A percentile compares a stretch with the other conserved stretches of the same genome.
Conservation (phyloP, 2,329 filamentous ascomycete genomes). For the Xylaria sp. region DNA sequence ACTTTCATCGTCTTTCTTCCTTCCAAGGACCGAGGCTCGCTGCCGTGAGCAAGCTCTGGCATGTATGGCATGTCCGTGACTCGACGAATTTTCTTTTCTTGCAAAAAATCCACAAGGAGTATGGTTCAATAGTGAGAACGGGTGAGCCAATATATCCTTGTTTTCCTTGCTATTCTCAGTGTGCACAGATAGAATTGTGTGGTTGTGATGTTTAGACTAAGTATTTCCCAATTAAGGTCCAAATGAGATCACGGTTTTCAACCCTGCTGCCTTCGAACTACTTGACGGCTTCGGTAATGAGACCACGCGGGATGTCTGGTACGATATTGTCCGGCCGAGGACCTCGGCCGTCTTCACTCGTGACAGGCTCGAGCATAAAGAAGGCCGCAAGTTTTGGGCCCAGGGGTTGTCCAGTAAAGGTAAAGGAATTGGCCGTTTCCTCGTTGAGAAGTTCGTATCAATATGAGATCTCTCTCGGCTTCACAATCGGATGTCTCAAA, state of each 20-base stretch:
- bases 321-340: slow-evolving; percentile 38
- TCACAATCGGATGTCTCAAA: background rate
- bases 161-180: background rate
- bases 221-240: slow-evolving; percentile 27
- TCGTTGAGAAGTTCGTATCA: background rate
- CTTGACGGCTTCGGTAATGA: slow-evolving; percentile 38
- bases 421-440: slow-evolving; percentile 2
- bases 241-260: slow-evolving; percentile 38
- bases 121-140: slow-evolving; percentile 37
- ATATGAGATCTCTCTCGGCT: background rate
- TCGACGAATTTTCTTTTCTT: slow-evolving; percentile 35
- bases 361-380: slow-evolving; percentile 34
- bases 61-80: slow-evolving; percentile 37
- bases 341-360: slow-evolving; percentile 40
- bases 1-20: slow-evolving; percentile 46
- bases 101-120: slow-evolving; percentile 32
- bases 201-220: slow-evolving; percentile 16
- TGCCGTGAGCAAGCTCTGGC: slow-evolving; percentile 44
- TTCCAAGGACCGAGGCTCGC: slow-evolving; percentile 49
- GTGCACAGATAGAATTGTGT: background rate
- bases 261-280: slow-evolving; percentile 33
- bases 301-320: slow-evolving; percentile 39
- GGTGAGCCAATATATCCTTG: slow-evolving; percentile 20
- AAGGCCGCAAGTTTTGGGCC: slow-evolving; percentile 36
- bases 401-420: slow-evolving; percentile 36